A percentile compares a stretch with the other conserved stretches of the same genome.
Evolutionary conservation across 345 rosid genomes (phyloP).

Genomic region (Murraya paniculata): DNA sequence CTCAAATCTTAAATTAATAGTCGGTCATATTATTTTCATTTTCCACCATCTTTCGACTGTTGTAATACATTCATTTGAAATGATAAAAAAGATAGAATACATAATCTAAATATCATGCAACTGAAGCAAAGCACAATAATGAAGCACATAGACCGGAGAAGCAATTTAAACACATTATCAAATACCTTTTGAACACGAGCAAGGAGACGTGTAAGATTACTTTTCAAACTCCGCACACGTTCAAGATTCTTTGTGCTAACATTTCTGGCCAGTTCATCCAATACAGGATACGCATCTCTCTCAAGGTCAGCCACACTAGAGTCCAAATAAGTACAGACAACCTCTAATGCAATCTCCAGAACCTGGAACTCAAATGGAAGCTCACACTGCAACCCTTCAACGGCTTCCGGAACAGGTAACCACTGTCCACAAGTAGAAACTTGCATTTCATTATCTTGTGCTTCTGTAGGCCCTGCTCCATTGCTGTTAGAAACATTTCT

Average conservation of each 20-base stretch:
- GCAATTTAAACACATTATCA: constrained; percentile 3
- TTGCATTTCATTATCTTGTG: constrained; percentile 38
- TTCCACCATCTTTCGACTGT: neutral
- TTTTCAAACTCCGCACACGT: constrained; percentile 80
- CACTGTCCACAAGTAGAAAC: constrained; percentile 42
- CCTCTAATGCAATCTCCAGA: constrained; percentile 89
- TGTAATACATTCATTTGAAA: neutral
- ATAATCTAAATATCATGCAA: neutral
- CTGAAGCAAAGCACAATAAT: neutral
- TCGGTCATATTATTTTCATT: neutral
- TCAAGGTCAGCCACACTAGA: constrained; percentile 65
- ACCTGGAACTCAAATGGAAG: constrained; percentile 97
- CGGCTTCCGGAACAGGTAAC: constrained; percentile 65
- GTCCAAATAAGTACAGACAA: constrained; percentile 69
- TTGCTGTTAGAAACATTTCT: constrained; percentile 31
- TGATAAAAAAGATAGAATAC: neutral
- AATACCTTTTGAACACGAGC: constrained; percentile 92
- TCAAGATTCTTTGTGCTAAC: constrained; percentile 96
- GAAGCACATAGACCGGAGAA: neutral
- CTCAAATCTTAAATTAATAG: neutral
- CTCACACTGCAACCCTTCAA: constrained; percentile 71
- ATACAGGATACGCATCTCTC: constrained; percentile 78
- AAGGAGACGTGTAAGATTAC: constrained; percentile 82
- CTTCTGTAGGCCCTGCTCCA: constrained; percentile 35
- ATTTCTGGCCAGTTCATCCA: constrained; percentile 85